Percentiles rank a stretch among this genome's conserved stretches.
Conservation (phyloP, 495 filamentous ascomycete genomes). For the Glarea lozoyensis region DNA sequence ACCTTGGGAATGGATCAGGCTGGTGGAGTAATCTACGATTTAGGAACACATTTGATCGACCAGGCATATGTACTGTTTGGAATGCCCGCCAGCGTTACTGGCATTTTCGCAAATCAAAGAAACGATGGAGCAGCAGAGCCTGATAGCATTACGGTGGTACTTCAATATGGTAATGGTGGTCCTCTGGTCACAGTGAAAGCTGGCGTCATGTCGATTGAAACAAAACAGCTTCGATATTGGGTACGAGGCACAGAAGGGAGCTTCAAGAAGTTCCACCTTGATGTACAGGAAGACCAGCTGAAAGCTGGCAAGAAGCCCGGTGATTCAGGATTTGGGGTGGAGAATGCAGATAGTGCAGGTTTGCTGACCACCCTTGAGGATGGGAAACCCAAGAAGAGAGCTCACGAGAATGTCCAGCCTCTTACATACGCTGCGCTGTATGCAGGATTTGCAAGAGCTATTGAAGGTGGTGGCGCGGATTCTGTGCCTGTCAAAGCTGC, state of each 20-base stretch:
- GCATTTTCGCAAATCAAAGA: constrained; percentile 58
- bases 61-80: constrained; percentile 76
- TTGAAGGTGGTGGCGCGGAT: constrained; percentile 47
- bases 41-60: constrained; percentile 79
- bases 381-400: constrained; percentile 29
- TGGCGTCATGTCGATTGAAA: constrained; percentile 60
- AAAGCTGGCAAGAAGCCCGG: constrained; percentile 57
- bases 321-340: constrained; percentile 57
- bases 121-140: constrained; percentile 48
- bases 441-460: constrained; percentile 54
- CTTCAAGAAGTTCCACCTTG: constrained; percentile 71
- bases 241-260: constrained; percentile 72
- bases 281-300: constrained; percentile 77
- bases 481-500: constrained; percentile 60
- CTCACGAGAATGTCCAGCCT: constrained; percentile 53
- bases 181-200: constrained; percentile 57
- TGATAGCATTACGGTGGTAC: constrained; percentile 59
- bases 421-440: constrained; percentile 70
- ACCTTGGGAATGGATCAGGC: constrained; percentile 48
- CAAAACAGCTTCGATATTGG: constrained; percentile 68
- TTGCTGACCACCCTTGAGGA: constrained; percentile 30
- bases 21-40: constrained; percentile 69
- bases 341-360: constrained; percentile 38
- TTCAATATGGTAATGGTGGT: constrained; percentile 53
- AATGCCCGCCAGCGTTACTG: constrained; percentile 58